Conservation (phyloP, 257 asterid genomes). For the Solanum sejunctum region DNA sequence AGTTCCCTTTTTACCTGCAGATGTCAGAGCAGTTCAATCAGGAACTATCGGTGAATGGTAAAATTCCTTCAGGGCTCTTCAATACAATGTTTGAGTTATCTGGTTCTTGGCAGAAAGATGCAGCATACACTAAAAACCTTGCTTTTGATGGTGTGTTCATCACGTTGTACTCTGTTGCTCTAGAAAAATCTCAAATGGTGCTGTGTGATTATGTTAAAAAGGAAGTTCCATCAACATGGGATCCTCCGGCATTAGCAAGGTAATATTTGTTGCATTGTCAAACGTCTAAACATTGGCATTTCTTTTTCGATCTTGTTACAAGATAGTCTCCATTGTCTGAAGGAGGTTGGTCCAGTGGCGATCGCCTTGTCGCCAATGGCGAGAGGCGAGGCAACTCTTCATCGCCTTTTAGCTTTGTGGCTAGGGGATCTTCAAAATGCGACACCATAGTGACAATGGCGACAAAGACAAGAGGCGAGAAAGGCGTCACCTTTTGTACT, state of each 20-base stretch:
- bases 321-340: neutral
- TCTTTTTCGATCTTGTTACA: neutral
- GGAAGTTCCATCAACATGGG: conserved; percentile 96
- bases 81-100: conserved; percentile 94
- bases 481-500: too few species aligned
- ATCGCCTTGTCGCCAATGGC: too few species aligned
- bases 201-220: conserved; percentile 72
- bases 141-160: conserved; percentile 93
- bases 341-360: neutral
- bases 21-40: conserved; percentile 98
- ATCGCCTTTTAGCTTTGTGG: too few species aligned
- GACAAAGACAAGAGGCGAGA: too few species aligned
- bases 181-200: conserved; percentile 88
- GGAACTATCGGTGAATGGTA: conserved; percentile 75
- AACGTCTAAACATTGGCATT: neutral
- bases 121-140: conserved; percentile 73
- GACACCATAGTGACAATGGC: too few species aligned
- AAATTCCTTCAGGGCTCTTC: conserved; percentile 94
- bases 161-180: conserved; percentile 74
- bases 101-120: conserved; percentile 96
- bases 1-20: conserved; percentile 20
- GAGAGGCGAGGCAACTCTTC: too few species aligned
- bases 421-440: too few species aligned
- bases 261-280: conserved; percentile 13
- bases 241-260: conserved; percentile 93